A percentile compares a stretch with the other conserved stretches of the same genome.
These are phyloP conservation scores for Claviceps sp. DNA, from an alignment of 2,329 filamentous ascomycete species.

Conservation along the genomic window DNA sequence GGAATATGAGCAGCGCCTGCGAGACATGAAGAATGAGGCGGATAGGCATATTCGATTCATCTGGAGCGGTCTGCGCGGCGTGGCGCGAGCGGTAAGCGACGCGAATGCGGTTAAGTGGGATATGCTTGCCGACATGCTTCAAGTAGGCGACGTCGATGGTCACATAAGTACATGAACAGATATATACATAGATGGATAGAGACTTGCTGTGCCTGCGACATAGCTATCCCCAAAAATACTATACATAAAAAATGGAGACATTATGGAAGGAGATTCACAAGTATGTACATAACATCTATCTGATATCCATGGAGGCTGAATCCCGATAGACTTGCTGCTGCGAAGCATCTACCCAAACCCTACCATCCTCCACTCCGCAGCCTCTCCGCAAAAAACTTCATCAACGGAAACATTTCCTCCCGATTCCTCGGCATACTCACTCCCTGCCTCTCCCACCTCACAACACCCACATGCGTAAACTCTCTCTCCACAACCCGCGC, in stretches of 20 bases:
- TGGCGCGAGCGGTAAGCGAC: slow-evolving; percentile 61
- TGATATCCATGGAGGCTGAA: no score
- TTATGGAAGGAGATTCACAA: no score
- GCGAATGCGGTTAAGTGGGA: slow-evolving; percentile 54
- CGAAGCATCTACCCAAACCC: no score
- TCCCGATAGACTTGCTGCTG: no score
- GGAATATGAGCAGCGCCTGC: slow-evolving; percentile 38
- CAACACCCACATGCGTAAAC: slow-evolving; percentile 54
- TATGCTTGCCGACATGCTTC: slow-evolving; percentile 66
- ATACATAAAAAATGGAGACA: no score
- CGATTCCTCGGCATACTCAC: slow-evolving; percentile 73
- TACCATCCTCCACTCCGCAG: slow-evolving; percentile 23
- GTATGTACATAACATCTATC: no score
- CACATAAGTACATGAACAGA: not conserved
- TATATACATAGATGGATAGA: no score
- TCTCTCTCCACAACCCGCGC: slow-evolving; percentile 49
- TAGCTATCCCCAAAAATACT: no score
- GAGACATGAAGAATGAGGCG: slow-evolving; percentile 47
- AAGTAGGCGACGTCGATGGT: slow-evolving; percentile 27
- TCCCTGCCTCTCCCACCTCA: slow-evolving; percentile 54
- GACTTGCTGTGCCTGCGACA: no score
- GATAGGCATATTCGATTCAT: slow-evolving; percentile 56
- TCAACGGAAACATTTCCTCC: slow-evolving; percentile 81
- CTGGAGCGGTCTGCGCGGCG: slow-evolving; percentile 55
- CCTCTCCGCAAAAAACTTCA: slow-evolving; percentile 66